These are phyloP conservation scores for Russula lepida DNA, from an alignment of 768 basidiomycete genomes.

Conservation along the genomic window DNA sequence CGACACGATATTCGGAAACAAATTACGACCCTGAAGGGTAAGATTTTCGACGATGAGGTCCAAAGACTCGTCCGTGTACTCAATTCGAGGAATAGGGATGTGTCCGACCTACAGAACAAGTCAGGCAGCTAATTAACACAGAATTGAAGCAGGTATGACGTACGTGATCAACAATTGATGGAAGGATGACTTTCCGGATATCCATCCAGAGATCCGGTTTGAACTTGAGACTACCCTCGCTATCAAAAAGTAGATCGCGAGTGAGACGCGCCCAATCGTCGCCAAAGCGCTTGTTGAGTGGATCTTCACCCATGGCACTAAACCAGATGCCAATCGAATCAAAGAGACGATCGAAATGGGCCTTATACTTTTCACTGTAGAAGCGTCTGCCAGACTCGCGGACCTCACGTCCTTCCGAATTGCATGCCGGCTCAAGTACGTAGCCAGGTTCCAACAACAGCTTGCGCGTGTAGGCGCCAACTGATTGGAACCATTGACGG, in stretches of 20 bases:
- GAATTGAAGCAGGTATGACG: constrained; percentile 16
- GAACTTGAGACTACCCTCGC: constrained; percentile 78
- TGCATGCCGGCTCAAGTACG: constrained; percentile 72
- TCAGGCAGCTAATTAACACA: background rate
- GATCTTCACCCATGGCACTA: constrained; percentile 76
- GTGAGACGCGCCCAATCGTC: constrained; percentile 78
- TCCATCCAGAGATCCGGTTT: constrained; percentile 88
- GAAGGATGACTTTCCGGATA: constrained; percentile 74
- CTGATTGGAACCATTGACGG: constrained; percentile 57
- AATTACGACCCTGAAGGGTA: constrained; percentile 76
- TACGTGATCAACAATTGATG: constrained; percentile 67
- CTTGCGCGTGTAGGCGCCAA: constrained; percentile 59
- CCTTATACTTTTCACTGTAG: constrained; percentile 67
- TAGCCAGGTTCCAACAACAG: constrained; percentile 76
- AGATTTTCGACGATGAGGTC: constrained; percentile 94
- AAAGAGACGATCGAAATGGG: constrained; percentile 77
- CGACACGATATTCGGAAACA: constrained; percentile 74
- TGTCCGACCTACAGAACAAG: constrained; percentile 48
- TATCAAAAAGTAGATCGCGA: constrained; percentile 72
- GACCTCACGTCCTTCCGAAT: constrained; percentile 52
- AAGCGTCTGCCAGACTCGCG: constrained; percentile 66
- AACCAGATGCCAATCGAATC: constrained; percentile 70
- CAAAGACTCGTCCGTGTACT: constrained; percentile 80
- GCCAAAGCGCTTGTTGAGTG: constrained; percentile 72
- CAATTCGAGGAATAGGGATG: constrained; percentile 86